Evolutionary conservation across 164 flowering plant genomes (phyloP).

Genomic region (Aristolochia californica): DNA sequence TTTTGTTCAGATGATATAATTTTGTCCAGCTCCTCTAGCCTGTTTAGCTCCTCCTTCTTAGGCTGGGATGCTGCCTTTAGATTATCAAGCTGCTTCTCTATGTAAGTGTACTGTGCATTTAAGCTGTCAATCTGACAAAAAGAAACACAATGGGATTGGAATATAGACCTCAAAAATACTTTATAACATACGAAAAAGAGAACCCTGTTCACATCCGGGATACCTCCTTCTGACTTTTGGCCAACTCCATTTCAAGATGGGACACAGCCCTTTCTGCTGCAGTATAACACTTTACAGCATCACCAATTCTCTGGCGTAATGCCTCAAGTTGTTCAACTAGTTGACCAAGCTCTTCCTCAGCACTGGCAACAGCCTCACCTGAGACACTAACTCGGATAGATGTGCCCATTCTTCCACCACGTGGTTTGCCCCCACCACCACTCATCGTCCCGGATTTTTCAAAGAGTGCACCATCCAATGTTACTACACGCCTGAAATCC

Average conservation of each 20-base stretch:
- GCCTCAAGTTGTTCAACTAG: conserved; percentile 38
- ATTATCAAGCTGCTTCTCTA: conserved; percentile 73
- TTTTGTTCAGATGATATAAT: conserved; percentile 56
- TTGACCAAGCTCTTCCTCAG: conserved; percentile 57
- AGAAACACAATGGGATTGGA: background rate
- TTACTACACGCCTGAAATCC: conserved; percentile 81
- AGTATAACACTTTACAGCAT: conserved; percentile 48
- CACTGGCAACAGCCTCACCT: conserved; percentile 52
- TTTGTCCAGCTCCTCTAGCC: conserved; percentile 44
- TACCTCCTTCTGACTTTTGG: conserved; percentile 83
- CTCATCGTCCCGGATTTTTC: conserved; percentile 97
- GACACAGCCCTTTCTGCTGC: conserved; percentile 49
- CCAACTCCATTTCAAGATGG: conserved; percentile 65
- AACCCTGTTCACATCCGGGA: no score
- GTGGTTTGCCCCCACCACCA: conserved; percentile 91
- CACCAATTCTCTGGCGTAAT: conserved; percentile 43
- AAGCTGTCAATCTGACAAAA: conserved; percentile 66
- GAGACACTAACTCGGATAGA: conserved; percentile 81
- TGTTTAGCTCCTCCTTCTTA: conserved; percentile 54
- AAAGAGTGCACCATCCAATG: conserved; percentile 87
- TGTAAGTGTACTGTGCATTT: conserved; percentile 41
- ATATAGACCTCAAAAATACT: conserved; percentile 8
- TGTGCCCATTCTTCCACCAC: conserved; percentile 95
- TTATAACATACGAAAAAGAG: no score
- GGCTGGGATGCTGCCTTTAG: conserved; percentile 70